phyloP scores from a whole-genome alignment of 164 flowering plant species.

The Aristolochia fimbriata region DNA sequence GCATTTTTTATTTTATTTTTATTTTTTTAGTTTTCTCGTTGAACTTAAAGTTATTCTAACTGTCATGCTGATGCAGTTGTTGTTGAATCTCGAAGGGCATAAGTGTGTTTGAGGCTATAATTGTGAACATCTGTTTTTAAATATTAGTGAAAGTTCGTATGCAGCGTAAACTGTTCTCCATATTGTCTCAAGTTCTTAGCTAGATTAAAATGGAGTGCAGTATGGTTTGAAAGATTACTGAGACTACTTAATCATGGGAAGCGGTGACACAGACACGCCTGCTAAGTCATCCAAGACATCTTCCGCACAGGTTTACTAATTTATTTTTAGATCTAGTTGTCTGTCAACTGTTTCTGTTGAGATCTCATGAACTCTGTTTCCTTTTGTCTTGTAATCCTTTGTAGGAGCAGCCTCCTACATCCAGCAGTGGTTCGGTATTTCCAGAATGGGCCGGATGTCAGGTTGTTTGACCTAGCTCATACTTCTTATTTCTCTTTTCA shows the following conservation, averaged over 20 bases:
- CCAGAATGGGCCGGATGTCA: constrained; percentile 92
- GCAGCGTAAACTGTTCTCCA: neutral
- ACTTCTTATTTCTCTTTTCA: neutral
- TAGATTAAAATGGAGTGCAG: constrained; percentile 12
- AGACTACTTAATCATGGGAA: constrained; percentile 43
- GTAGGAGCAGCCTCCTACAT: constrained; percentile 60
- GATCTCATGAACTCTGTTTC: neutral
- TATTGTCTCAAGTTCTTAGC: neutral
- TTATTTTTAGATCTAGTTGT: neutral
- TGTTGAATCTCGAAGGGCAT: too few species aligned
- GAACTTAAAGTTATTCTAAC: too few species aligned
- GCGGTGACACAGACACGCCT: constrained; percentile 56
- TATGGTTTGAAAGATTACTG: constrained; percentile 23
- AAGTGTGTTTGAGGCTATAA: too few species aligned
- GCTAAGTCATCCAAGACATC: constrained; percentile 53
- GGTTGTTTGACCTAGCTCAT: constrained; percentile 25
- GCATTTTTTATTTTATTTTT: too few species aligned
- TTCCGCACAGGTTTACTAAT: constrained; percentile 36
- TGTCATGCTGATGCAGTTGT: too few species aligned
- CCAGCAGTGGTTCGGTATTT: constrained; percentile 42
- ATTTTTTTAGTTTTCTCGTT: too few species aligned
- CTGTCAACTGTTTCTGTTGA: constrained; percentile 1
- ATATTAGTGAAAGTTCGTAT: neutral
- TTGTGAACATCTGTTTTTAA: neutral
- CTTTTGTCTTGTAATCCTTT: constrained; percentile 4